phyloP scores from a whole-genome alignment of 192 early-diverging fungal genomes.

The Coemansia umbellata region DNA sequence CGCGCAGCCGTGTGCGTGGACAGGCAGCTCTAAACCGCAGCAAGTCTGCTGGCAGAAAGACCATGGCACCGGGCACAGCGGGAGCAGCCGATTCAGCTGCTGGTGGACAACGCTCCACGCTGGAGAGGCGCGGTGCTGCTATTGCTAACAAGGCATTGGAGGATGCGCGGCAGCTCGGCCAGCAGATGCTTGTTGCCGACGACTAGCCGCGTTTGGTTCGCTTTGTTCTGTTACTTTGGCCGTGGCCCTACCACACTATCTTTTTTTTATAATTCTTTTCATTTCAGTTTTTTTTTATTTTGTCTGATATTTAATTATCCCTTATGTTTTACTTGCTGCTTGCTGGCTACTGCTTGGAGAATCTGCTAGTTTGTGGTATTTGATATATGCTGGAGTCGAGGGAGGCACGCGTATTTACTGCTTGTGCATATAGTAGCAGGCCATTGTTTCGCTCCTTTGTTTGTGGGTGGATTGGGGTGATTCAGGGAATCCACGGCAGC shows the following conservation, averaged over 20 bases:
- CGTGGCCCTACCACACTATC: neutral
- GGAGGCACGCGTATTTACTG: too few relatives aligned
- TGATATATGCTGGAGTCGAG: too few relatives aligned
- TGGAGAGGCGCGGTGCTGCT: conserved; percentile 13
- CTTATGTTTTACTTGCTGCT: neutral
- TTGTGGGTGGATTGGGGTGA: too few relatives aligned
- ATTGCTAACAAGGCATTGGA: conserved; percentile 15
- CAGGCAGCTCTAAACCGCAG: neutral
- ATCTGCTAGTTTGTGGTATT: too few relatives aligned
- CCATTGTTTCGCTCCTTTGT: too few relatives aligned
- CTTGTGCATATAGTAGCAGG: too few relatives aligned
- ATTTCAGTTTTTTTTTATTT: conserved; percentile 1
- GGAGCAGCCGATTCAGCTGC: neutral
- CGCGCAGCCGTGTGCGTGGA: conserved; percentile 6
- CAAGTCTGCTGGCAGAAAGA: neutral
- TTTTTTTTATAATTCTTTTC: conserved; percentile 1
- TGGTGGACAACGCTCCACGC: neutral
- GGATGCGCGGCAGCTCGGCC: conserved; percentile 14
- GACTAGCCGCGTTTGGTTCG: neutral
- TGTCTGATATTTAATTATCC: neutral
- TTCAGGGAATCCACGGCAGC: too few relatives aligned
- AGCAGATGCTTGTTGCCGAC: conserved; percentile 12
- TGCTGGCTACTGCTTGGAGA: too few relatives aligned
- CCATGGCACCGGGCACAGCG: too few relatives aligned
- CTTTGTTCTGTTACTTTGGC: too few relatives aligned